Evolutionary conservation across 2,329 filamentous ascomycete species (phyloP), one percentile per base, ranked within the genome.

Genomic region (Verticillium isaacii): DNA sequence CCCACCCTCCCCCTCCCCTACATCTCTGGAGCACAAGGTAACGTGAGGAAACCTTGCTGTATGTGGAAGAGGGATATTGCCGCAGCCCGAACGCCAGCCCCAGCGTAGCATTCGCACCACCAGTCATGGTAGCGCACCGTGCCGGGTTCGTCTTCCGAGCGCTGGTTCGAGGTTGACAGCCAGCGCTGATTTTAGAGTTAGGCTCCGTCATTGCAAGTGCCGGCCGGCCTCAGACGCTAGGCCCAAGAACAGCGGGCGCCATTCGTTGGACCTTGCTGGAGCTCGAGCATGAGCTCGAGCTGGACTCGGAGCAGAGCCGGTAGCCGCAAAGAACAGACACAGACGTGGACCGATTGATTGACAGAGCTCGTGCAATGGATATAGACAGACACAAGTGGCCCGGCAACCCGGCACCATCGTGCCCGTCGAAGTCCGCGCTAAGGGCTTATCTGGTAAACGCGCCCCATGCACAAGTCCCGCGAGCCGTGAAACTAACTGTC

Each of bases 171-270:
- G 11, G 45, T 52, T 52, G 45, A 52, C 45, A 52, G 45, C 45
- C 45, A 52, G 45, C 45, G 45, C 19, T 8, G n/a, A 29, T 8
- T 58, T 58, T 58, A 58, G 57, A 58, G 57, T 58, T 58, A 58
- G 39, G 57, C 57, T 41, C 57, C 57, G 57, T 58, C 57, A 29
- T 25, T 37, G 50, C 57, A 58, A 58, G 57, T 58, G 57, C 57
- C 57, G 57, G 57, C 57, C 57, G 57, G 57, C 39, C 23, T 39
- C 57, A 58, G 25, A 25, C 45, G 45, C 45, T 52, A 52, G 45
- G 19, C 45, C 45, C 45, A 52, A 52, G 45, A 23, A 11, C 45
- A 52, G 45, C 45, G 45, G 45, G 45, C 45, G 23, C 19, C 19
- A 52, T 52, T 52, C 45, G 45, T 52, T 56, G 54, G 54, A 19